Evolutionary conservation across 2,329 filamentous ascomycete species (phyloP).

Genomic region (Fusarium coicis): DNA sequence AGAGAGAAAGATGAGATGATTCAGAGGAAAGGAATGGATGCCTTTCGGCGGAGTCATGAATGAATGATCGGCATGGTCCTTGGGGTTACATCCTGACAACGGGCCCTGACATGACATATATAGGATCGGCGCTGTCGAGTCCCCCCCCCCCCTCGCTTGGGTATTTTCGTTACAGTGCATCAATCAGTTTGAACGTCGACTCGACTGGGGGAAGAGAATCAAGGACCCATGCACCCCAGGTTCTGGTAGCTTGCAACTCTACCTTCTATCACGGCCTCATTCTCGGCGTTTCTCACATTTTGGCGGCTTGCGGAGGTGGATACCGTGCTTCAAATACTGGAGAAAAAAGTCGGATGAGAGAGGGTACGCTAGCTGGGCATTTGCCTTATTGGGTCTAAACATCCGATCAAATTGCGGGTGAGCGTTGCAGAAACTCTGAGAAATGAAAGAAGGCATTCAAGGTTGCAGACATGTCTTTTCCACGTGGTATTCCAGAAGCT

Average conservation of each 20-base stretch:
- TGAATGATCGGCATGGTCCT: constrained; percentile 20
- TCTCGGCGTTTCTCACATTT: constrained; percentile 25
- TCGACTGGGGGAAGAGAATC: constrained; percentile 17
- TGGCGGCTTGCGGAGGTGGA: constrained; percentile 26
- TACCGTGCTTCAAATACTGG: constrained; percentile 10
- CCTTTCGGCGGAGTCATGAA: constrained; percentile 24
- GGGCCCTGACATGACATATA: constrained; percentile 15
- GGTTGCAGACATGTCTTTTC: background rate
- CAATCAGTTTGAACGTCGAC: background rate
- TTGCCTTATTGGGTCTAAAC: constrained; percentile 10
- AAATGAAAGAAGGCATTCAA: background rate
- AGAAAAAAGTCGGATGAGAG: constrained; percentile 7
- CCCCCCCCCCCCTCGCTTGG: constrained; percentile 2
- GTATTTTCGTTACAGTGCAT: background rate
- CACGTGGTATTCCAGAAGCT: constrained; percentile 26
- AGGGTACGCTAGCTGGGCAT: constrained; percentile 20
- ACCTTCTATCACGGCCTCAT: constrained; percentile 28
- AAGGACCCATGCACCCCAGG: constrained; percentile 37
- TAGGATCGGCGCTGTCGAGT: constrained; percentile 13
- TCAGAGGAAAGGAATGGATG: constrained; percentile 30
- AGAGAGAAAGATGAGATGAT: background rate
- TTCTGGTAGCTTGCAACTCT: constrained; percentile 17
- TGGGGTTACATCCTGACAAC: constrained; percentile 14
- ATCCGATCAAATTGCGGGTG: background rate
- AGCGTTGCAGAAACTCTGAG: background rate